Evolutionary conservation across 768 basidiomycete genomes (phyloP), one percentile per base, ranked within the genome.

Genomic region (Lanmaoa pseudosensibilis): DNA sequence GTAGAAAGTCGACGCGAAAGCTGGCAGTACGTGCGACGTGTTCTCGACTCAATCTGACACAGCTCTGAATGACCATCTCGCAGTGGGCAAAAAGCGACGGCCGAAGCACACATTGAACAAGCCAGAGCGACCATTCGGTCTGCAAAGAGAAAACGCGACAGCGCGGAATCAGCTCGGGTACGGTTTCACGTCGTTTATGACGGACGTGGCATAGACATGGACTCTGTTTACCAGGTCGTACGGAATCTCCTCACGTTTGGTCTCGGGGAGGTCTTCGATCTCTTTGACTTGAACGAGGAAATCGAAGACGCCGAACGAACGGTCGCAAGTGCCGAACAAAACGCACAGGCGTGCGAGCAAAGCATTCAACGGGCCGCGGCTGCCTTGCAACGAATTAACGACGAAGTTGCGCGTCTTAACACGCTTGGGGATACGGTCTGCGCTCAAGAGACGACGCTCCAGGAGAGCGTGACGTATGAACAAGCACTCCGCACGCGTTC

Each of bases 271-370:
- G 43, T 39, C 19, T 63, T 62, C 11, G 61, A 62, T 30, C 23
- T 58, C 49, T 62, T 62, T 21, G 56, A 63, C 46, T 18, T 62
- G 43, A 63, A 62, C 32, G 52, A 58, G 40, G 61, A 62, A 15
- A 58, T 63, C 10, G 52, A 51, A 11, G 16, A 13, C 2, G 49
- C 60, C 2, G 50, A 52, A 27, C 50, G 61, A 33, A 58, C 34
- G 16, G n/a, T 63, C 37, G 32, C 56, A 3, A 52, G 38, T 12
- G 60, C 61, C 3, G 23, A 43, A 43, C 32, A n/a, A n/a, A 58
- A 54, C 25, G 46, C n/a, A 30, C 33, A 18, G 8, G 21, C 18
- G 1, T 58, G 60, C 30, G 27, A 54, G 25, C 34, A 62, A 23
- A 62, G 56, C 38, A 45, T 63, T 16, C 60, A 43, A 11, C 61